Conservation (phyloP, 2,329 filamentous ascomycete genomes). For the Aspergillus chevalieri region DNA sequence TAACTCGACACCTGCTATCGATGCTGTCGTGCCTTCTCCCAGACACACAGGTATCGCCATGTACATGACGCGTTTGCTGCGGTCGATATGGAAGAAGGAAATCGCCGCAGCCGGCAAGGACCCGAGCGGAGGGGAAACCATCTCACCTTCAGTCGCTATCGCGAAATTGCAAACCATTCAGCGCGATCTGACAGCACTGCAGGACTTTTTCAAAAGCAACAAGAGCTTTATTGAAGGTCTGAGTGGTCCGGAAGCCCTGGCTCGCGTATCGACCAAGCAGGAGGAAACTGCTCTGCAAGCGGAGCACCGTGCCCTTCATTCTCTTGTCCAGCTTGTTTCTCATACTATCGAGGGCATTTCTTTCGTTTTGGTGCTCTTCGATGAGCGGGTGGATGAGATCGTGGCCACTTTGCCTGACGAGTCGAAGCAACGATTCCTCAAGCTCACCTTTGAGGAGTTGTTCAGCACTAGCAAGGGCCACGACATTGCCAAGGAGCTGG, state of each 20-base stretch:
- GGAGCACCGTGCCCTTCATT: constrained; percentile 87
- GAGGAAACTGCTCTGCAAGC: constrained; percentile 90
- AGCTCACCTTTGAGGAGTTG: constrained; percentile 79
- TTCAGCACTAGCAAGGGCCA: constrained; percentile 76
- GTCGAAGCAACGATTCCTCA: constrained; percentile 62
- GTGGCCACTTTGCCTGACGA: constrained; percentile 66
- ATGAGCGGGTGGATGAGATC: constrained; percentile 87
- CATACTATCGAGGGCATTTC: constrained; percentile 95
- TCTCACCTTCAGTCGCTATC: constrained; percentile 61
- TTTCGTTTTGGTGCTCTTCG: constrained; percentile 89
- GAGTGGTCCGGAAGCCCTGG: constrained; percentile 81
- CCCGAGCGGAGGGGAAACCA: constrained; percentile 55
- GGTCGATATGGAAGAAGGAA: constrained; percentile 76
- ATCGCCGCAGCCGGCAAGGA: constrained; percentile 57
- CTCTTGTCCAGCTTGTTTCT: constrained; percentile 75
- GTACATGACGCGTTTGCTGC: constrained; percentile 81
- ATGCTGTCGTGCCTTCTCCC: constrained; percentile 80
- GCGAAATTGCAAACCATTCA: constrained; percentile 71
- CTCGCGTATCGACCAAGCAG: constrained; percentile 69
- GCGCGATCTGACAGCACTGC: constrained; percentile 69
- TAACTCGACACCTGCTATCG: constrained; percentile 59
- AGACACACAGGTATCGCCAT: constrained; percentile 81
- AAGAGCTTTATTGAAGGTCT: constrained; percentile 87
- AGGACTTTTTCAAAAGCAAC: constrained; percentile 80
- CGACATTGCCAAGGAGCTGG: constrained; percentile 85